Percentiles rank a stretch among this genome's conserved stretches.
Conservation (phyloP, 208 protist species). For the Crithidia fasciculata region DNA sequence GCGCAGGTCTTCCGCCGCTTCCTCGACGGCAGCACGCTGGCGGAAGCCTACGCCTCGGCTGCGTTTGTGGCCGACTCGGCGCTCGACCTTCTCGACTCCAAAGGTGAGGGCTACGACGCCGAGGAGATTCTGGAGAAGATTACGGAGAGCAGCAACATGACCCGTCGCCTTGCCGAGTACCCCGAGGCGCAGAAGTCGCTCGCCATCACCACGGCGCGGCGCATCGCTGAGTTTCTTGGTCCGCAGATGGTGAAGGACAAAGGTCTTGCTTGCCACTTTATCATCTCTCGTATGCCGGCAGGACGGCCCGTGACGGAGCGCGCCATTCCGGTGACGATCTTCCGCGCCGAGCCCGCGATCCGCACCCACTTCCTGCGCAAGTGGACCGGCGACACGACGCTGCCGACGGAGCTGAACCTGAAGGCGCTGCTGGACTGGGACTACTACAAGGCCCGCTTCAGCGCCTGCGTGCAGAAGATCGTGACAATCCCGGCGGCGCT, state of each 20-base stretch:
- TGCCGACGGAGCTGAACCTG: conserved; percentile 78
- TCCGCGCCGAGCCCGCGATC: conserved; percentile 91
- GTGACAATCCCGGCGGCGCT: conserved; percentile 99
- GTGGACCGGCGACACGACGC: conserved; percentile 91
- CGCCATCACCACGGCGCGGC: conserved; percentile 97
- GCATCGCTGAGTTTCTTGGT: conserved; percentile 98
- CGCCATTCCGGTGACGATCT: conserved; percentile 98
- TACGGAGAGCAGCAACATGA: conserved; percentile 98
- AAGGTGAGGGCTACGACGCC: conserved; percentile 91
- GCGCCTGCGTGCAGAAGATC: conserved; percentile 98
- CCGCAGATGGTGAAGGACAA: conserved; percentile 98
- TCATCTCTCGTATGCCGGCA: conserved; percentile 97
- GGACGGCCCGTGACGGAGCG: conserved; percentile 97
- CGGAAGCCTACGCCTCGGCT: conserved; percentile 97
- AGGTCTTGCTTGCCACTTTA: conserved; percentile 96
- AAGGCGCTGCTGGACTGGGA: conserved; percentile 98
- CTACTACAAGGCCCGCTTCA: conserved; percentile 99
- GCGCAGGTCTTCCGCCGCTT: conserved; percentile 96
- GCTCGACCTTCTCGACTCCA: conserved; percentile 96
- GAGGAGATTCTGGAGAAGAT: conserved; percentile 98
- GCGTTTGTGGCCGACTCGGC: conserved; percentile 96
- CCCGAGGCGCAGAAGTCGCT: conserved; percentile 97
- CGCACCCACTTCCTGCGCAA: conserved; percentile 94
- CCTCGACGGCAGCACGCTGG: conserved; percentile 94
- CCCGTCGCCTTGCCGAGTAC: conserved; percentile 96